Percentiles rank a stretch among this genome's conserved stretches.
Conservation (phyloP, 192 early-diverging fungal species). For the Coemansia pectinata region DNA sequence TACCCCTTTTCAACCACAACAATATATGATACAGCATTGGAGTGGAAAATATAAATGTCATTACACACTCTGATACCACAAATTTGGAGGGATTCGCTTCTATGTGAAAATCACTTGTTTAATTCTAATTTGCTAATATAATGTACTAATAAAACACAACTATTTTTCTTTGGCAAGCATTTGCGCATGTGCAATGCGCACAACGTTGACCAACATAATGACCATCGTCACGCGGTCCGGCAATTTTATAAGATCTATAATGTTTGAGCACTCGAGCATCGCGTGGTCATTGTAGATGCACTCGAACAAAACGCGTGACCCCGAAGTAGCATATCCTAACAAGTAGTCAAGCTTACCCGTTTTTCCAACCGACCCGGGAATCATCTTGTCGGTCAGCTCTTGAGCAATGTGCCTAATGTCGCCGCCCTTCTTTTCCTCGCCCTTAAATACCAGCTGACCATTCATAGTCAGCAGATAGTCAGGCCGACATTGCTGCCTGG, state of each 20-base stretch:
- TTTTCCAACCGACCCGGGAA: conserved; percentile 27
- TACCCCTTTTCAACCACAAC: too few relatives aligned
- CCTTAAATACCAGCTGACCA: conserved; percentile 49
- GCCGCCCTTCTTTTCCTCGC: conserved; percentile 48
- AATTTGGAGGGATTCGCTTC: too few relatives aligned
- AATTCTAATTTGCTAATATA: too few relatives aligned
- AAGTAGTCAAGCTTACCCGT: conserved; percentile 35
- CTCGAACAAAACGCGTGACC: conserved; percentile 40
- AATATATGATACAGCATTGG: too few relatives aligned
- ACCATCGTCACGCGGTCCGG: conserved; percentile 39
- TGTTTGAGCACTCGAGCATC: conserved; percentile 42
- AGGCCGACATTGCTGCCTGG: conserved; percentile 25
- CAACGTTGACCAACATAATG: conserved; percentile 31
- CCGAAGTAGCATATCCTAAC: conserved; percentile 45
- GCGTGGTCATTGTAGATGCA: conserved; percentile 33
- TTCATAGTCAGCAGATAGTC: conserved; percentile 43
- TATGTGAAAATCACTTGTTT: too few relatives aligned
- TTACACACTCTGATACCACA: too few relatives aligned
- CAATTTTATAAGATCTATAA: conserved; percentile 25
- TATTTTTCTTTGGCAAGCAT: neutral
- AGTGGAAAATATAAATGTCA: too few relatives aligned
- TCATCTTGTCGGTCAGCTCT: conserved; percentile 42
- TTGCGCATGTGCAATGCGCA: conserved; percentile 20
- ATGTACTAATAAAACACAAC: neutral
- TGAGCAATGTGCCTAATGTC: conserved; percentile 30